Evolutionary conservation across 305 asterid genomes (phyloP).

Genomic region (Rubia peregrina): DNA sequence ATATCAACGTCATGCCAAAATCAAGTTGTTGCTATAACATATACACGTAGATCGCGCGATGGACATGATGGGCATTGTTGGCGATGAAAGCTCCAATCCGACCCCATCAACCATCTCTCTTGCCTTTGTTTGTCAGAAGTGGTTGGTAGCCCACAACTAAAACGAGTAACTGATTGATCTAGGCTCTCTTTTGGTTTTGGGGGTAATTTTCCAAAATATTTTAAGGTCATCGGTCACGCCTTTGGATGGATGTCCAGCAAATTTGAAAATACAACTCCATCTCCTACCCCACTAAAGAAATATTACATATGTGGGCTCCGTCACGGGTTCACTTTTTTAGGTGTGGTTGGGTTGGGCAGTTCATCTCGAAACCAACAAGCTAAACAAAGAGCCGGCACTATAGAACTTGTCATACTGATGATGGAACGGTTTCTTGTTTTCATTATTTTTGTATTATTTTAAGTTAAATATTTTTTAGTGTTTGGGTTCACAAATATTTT

Average conservation of each 20-base stretch:
- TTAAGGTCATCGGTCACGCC: constrained; percentile 67
- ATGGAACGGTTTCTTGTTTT: too few species aligned
- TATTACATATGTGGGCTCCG: not conserved
- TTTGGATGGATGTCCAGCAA: constrained; percentile 25
- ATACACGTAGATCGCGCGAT: not conserved
- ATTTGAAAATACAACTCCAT: not conserved
- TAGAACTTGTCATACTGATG: too few species aligned
- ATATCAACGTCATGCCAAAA: not conserved
- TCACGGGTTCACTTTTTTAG: not conserved
- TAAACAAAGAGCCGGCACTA: constrained; percentile 14
- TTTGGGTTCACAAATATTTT: too few species aligned
- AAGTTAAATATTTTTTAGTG: too few species aligned
- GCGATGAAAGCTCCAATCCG: constrained; percentile 24
- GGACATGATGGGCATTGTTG: not conserved
- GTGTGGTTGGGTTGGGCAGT: constrained; percentile 45
- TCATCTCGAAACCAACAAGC: constrained; percentile 28
- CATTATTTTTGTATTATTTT: too few species aligned
- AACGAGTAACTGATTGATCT: constrained; percentile 23
- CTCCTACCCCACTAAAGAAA: not conserved
- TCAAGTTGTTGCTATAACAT: not conserved
- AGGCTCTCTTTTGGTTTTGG: constrained; percentile 25
- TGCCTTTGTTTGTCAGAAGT: constrained; percentile 24
- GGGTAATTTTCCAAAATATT: constrained; percentile 55
- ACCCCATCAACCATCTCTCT: constrained; percentile 16
- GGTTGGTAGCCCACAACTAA: constrained; percentile 34